Percentiles rank a stretch among this genome's conserved stretches.
Evolutionary conservation across 106 monocot genomes (phyloP).

Genomic region (Narthecium ossifragum): DNA sequence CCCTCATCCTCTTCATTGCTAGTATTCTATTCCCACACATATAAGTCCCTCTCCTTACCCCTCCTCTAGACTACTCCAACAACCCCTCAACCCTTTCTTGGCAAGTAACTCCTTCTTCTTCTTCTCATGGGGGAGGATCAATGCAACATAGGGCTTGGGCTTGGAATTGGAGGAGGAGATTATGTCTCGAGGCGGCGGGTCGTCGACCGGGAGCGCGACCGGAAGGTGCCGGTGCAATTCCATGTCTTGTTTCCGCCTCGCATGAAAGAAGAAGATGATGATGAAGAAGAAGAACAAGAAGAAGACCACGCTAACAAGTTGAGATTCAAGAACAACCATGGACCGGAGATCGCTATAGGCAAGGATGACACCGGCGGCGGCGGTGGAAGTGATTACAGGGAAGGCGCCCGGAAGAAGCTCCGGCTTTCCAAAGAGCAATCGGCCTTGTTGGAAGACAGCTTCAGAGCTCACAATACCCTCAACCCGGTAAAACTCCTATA

Average conservation of each 20-base stretch:
- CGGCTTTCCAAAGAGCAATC: slow-evolving; percentile 7
- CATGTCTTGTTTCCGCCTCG: slow-evolving; percentile 17
- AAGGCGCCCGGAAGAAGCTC: slow-evolving; percentile 9
- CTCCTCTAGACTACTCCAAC: too few species aligned
- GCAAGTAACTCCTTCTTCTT: not conserved
- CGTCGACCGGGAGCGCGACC: too few species aligned
- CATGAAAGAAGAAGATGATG: slow-evolving; percentile 8
- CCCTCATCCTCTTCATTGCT: not conserved
- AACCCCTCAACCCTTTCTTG: not conserved
- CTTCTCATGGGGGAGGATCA: slow-evolving; percentile 21
- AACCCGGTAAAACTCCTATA: slow-evolving; percentile 7
- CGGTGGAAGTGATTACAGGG: slow-evolving; percentile 1
- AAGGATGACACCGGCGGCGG: too few species aligned
- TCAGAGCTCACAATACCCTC: slow-evolving; percentile 7
- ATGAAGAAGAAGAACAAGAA: not conserved
- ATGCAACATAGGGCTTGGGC: slow-evolving; percentile 26
- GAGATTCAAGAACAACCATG: too few species aligned
- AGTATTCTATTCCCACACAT: not conserved
- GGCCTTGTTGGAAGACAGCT: slow-evolving; percentile 1
- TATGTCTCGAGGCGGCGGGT: not conserved
- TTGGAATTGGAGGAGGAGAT: slow-evolving; percentile 29
- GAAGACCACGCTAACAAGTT: not conserved
- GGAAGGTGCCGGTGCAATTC: slow-evolving; percentile 7
- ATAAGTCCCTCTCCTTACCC: slow-evolving; percentile 6
- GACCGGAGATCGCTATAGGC: too few species aligned